Conservation (phyloP, 2,329 filamentous ascomycete species). For the Penicillium sp. region DNA sequence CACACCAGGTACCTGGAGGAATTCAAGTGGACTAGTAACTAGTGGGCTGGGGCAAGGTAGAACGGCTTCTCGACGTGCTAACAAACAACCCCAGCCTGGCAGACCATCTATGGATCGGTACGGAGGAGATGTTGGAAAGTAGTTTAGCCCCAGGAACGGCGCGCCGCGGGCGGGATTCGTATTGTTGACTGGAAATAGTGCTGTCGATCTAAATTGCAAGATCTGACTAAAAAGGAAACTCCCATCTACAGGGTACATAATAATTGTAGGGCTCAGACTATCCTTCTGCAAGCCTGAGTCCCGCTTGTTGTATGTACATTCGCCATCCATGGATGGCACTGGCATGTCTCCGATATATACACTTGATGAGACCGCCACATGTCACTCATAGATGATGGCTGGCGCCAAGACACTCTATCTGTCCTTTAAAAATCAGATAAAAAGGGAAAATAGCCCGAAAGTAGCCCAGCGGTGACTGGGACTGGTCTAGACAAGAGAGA, state of each 20-base stretch:
- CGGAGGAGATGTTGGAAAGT: background rate
- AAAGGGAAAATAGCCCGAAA: background rate
- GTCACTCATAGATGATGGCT: conserved; percentile 1
- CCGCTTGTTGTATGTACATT: background rate
- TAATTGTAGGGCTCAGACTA: background rate
- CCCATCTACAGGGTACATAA: background rate
- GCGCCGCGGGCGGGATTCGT: conserved; percentile 13
- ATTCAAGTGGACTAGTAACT: background rate
- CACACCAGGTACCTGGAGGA: background rate
- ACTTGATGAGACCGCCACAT: conserved; percentile 1
- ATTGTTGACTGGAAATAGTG: conserved; percentile 10
- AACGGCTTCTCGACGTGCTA: background rate
- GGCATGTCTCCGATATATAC: conserved; percentile 7
- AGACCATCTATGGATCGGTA: background rate
- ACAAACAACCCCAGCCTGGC: background rate
- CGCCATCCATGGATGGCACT: too few species aligned
- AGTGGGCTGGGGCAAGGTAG: background rate
- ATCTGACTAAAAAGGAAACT: background rate
- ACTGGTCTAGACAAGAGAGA: conserved; percentile 1
- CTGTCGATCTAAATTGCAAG: conserved; percentile 7
- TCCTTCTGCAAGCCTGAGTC: background rate
- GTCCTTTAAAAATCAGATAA: background rate
- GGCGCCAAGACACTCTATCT: conserved; percentile 3
- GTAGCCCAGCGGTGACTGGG: too few species aligned
- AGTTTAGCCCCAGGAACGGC: background rate